A percentile compares a stretch with the other conserved stretches of the same genome.
Evolutionary conservation across 2,329 filamentous ascomycete genomes (phyloP).

Genomic region (Neofusicoccum ribis): DNA sequence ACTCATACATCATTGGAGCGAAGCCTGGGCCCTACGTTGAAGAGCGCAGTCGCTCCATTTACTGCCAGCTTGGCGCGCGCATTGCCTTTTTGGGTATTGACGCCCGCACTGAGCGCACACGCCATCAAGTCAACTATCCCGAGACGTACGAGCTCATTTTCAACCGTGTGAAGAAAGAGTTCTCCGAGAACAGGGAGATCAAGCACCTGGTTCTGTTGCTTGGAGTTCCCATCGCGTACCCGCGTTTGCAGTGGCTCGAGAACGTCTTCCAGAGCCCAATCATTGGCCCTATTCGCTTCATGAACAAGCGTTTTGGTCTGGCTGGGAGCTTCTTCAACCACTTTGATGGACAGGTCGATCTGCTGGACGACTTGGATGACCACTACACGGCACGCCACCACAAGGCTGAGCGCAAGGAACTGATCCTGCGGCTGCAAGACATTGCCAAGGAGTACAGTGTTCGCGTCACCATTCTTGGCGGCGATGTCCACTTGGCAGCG

Average conservation of each 20-base stretch:
- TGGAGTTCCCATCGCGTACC: conserved; percentile 70
- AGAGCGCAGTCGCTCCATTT: conserved; percentile 61
- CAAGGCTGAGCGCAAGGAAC: conserved; percentile 78
- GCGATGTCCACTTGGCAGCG: conserved; percentile 65
- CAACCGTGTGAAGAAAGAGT: conserved; percentile 53
- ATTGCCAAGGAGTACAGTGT: conserved; percentile 57
- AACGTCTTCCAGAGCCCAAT: conserved; percentile 85
- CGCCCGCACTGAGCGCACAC: conserved; percentile 72
- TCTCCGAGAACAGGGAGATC: conserved; percentile 55
- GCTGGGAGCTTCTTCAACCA: conserved; percentile 87
- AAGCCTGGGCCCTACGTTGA: conserved; percentile 69
- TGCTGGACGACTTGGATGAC: conserved; percentile 66
- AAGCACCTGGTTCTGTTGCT: conserved; percentile 64
- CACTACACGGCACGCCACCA: conserved; percentile 88
- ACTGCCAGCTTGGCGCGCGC: conserved; percentile 64
- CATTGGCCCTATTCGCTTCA: conserved; percentile 82
- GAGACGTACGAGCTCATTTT: conserved; percentile 65
- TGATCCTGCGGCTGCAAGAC: conserved; percentile 66
- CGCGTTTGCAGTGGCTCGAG: conserved; percentile 90
- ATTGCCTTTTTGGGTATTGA: conserved; percentile 64
- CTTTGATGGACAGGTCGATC: conserved; percentile 76
- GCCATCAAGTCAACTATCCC: conserved; percentile 87
- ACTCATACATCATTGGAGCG: conserved; percentile 76
- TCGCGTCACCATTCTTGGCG: conserved; percentile 63
- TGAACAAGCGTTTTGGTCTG: conserved; percentile 88